Base-by-base conservation (phyloP, 768 basidiomycete species). In the Hypholoma sublateritium region DNA sequence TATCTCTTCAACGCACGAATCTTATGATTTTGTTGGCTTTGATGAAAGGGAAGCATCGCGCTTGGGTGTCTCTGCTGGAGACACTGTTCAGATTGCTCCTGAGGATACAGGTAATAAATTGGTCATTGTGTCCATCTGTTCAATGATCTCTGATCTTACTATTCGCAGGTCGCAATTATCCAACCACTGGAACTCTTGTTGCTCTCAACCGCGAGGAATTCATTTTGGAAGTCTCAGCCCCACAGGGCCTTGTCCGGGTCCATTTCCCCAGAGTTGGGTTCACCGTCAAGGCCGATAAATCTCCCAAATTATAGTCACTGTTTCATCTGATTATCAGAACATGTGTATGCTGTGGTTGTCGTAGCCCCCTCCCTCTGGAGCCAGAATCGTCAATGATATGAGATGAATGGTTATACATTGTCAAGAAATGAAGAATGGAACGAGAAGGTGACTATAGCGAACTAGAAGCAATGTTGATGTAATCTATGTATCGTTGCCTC, bases 221-320 rank as follows among this genome's bases (percentile, higher is more conserved):
- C 16, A 77, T 80, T 1, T 64, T 87, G 32, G 79, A 84, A 64
- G 74, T 79, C 0, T 59, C 71, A 43, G 78, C 74, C 2, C 58
- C 67, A 0, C 67, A 69, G n/a, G 79, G 78, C 5, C 57, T 66
- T 6, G 58, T 82, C 17, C 74, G 76, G 44, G 78, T 74, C 53
- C 84, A 86, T 68, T 85, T 86, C 66, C 84, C 85, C 35, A 69
- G 80, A 13, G 63, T 80, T 35, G 70, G 72, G 9, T 80, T 73
- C 54, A 68, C 69, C 11, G 63, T 75, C 32, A 66, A 59, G 55
- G 55, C 58, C 9, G 59, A 37, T 13, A 22, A 32, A 24, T 41
- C 36, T 16, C 11, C 56, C 13, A 68, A 63, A 47, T 56, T 66
- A 13, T 63, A 58, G 21, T 13, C 11, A 47, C 5, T 17, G 14